Percentiles rank a stretch among this genome's conserved stretches.
Conservation (phyloP, 768 basidiomycete genomes). For the Xerocomus spinulosus region DNA sequence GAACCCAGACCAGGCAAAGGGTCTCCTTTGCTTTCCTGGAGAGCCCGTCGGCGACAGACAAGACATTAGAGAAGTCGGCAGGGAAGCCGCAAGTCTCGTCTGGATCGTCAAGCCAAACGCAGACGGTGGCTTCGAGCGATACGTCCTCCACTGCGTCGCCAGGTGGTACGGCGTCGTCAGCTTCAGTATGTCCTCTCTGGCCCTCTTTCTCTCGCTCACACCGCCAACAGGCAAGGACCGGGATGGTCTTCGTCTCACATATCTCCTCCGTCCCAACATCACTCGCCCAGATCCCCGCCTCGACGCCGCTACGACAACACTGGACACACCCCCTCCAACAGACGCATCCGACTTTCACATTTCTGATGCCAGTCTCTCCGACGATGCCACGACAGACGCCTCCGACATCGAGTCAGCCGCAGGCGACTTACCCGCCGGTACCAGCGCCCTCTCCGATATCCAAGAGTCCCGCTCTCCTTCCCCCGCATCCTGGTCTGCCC, state of each 20-base stretch:
- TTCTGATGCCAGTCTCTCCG: constrained; percentile 41
- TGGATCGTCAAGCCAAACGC: constrained; percentile 51
- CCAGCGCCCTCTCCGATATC: constrained; percentile 23
- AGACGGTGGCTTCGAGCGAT: constrained; percentile 71
- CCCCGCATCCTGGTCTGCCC: constrained; percentile 37
- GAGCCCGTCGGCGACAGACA: constrained; percentile 48
- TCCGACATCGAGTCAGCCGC: constrained; percentile 25
- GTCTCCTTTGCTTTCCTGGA: constrained; percentile 34
- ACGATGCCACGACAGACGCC: constrained; percentile 24
- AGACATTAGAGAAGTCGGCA: constrained; percentile 58
- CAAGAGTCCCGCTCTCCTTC: constrained; percentile 27
- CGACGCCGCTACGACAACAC: constrained; percentile 25
- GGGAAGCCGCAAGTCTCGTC: constrained; percentile 62
- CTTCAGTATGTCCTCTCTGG: constrained; percentile 55
- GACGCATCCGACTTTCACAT: constrained; percentile 57
- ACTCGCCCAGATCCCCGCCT: constrained; percentile 49
- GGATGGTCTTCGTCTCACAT: constrained; percentile 60
- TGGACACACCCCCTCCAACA: constrained; percentile 72
- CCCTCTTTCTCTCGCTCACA: not conserved
- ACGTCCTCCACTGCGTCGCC: constrained; percentile 79
- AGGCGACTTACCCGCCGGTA: constrained; percentile 7
- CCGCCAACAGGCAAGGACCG: constrained; percentile 38
- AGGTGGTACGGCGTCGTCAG: constrained; percentile 76
- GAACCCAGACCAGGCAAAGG: constrained; percentile 41
- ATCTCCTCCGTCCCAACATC: constrained; percentile 75